Percentiles rank a stretch among this genome's conserved stretches.
Conservation (phyloP, 148 eudicot species). For the Rhododendron ovatum region DNA sequence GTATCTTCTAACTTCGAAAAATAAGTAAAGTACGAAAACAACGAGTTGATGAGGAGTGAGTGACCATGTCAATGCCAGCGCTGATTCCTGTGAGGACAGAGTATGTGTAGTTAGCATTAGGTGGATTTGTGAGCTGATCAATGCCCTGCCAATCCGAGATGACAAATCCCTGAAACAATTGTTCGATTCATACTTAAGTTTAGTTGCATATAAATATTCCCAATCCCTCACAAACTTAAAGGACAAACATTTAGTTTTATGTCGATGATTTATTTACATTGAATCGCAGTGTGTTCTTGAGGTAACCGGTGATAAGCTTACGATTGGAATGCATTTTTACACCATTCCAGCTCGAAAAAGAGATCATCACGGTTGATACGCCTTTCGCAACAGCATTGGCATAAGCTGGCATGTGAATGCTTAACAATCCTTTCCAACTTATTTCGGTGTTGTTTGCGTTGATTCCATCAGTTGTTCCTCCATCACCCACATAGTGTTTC, state of each 20-base stretch:
- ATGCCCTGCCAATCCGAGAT: conserved; percentile 75
- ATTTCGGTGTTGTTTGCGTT: conserved; percentile 62
- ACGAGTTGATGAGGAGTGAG: background rate
- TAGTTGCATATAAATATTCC: background rate
- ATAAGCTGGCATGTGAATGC: conserved; percentile 76
- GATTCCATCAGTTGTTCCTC: conserved; percentile 63
- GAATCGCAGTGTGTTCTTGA: conserved; percentile 19
- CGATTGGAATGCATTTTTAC: conserved; percentile 19
- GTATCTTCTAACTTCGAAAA: too few relatives aligned
- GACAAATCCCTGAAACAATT: conserved; percentile 65
- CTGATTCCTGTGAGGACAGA: conserved; percentile 52
- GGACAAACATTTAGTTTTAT: background rate
- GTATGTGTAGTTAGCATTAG: conserved; percentile 58
- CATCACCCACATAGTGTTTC: conserved; percentile 76
- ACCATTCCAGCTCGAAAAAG: conserved; percentile 36
- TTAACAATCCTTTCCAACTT: conserved; percentile 25
- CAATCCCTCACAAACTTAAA: background rate
- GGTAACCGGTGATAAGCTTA: conserved; percentile 18
- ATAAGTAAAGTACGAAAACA: background rate
- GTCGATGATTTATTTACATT: conserved; percentile 2
- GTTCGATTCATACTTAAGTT: background rate
- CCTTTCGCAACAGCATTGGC: conserved; percentile 44
- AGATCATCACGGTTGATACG: conserved; percentile 61
- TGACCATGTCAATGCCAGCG: conserved; percentile 89
- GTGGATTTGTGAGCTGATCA: conserved; percentile 61